Evolutionary conservation across 768 basidiomycete species (phyloP), one percentile per base, ranked within the genome.

Genomic region (Kwoniella botswanensis): DNA sequence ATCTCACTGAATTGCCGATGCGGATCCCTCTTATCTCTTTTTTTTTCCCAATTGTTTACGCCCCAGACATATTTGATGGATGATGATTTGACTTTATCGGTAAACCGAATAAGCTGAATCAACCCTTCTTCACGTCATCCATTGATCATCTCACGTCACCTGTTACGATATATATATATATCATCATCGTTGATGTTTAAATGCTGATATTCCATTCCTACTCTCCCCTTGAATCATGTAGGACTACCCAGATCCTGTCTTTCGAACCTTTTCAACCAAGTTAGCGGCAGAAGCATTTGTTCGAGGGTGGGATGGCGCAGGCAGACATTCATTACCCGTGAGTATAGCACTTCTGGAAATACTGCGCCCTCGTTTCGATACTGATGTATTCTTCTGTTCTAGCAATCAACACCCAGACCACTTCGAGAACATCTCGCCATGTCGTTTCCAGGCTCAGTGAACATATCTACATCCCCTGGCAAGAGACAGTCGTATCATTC

Each of bases 271-370:
- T 64, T 81, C 80, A 12, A 81, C 82, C 11, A 58, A 66, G 22
- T 64, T 79, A 17, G 82, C 82, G 18, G 82, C 82, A 15, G 71
- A 79, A 61, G 81, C 82, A 0, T 83, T 71, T 68, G 73, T 82
- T 13, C 58, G 54, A 13, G 80, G 80, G 1, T 78, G 79, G 79
- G 71, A 80, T 56, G 79, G 79, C 15, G 71, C 72, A 18, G 76
- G 80, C n/a, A 55, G 72, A 50, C 75, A 76, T 64, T 72, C 70
- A 42, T 57, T 80, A 62, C 79, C 79, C n/a, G 79, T 80, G 68
- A 71, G 79, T 68, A 42, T 22, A 15, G 6, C 29, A 26, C n/a
- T 9, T 13, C 46, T 5, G 3, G 24, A 12, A 18, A 24, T 24
- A 18, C n/a, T 71, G 18, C 5, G 15, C 46, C 58, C 43, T 29